Evolutionary conservation across 2,329 filamentous ascomycete genomes (phyloP).

Genomic region (Talaromyces verruculosus): DNA sequence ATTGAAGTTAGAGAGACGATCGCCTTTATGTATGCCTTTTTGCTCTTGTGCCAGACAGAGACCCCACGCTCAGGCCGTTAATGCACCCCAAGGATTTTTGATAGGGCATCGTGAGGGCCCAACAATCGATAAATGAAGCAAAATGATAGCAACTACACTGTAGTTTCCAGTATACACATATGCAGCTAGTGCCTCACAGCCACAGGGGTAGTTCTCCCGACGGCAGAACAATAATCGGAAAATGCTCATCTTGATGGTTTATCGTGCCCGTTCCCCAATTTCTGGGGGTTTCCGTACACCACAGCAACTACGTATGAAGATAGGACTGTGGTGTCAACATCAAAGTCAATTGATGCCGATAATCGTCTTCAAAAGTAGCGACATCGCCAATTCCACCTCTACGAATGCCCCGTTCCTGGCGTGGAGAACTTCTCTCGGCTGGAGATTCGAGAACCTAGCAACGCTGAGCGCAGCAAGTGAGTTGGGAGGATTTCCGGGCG

Average conservation of each 20-base stretch:
- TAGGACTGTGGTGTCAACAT: not conserved
- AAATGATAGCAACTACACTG: not conserved
- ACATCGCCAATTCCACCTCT: conserved; percentile 3
- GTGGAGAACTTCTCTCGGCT: not conserved
- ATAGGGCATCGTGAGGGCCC: not conserved
- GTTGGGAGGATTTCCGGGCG: not conserved
- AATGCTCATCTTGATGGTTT: not conserved
- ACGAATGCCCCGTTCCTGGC: not conserved
- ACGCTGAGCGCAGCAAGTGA: not conserved
- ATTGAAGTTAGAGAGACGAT: not conserved
- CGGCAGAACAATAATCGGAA: not conserved
- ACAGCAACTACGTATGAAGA: not conserved
- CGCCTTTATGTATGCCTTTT: not conserved
- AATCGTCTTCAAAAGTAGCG: conserved; percentile 1
- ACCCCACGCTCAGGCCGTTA: not conserved
- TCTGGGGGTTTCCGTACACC: not conserved
- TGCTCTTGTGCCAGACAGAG: not conserved
- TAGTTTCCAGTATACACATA: not conserved
- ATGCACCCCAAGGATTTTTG: not conserved
- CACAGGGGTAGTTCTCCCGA: not conserved
- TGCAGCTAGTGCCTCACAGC: not conserved
- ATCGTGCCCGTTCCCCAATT: not conserved
- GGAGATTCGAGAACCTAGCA: not conserved
- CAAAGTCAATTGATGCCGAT: conserved; percentile 6
- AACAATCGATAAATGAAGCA: not conserved